Evolutionary conservation across 73 alveolate species (phyloP).

Genomic region (Urostyla sp.): DNA sequence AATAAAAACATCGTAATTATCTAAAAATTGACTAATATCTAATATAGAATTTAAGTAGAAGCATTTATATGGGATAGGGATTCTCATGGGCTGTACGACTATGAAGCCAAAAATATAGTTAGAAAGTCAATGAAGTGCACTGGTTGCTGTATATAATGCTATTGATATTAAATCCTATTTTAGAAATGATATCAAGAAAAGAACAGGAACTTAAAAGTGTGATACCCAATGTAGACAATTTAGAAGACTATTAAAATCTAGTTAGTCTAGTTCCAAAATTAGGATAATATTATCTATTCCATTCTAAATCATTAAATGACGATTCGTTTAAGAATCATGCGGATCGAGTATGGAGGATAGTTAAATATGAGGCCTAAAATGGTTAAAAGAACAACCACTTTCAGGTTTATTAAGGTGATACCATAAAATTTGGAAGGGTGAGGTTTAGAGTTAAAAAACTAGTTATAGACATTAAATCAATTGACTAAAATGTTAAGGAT

Average conservation of each 20-base stretch:
- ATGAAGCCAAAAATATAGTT: constrained; percentile 38
- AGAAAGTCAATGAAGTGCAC: constrained; percentile 12
- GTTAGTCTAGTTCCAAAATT: neutral
- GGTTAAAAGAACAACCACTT: constrained; percentile 6
- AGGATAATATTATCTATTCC: constrained; percentile 37
- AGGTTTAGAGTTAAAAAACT: constrained; percentile 54
- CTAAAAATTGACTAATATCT: neutral
- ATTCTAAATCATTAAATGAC: constrained; percentile 11
- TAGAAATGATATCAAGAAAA: constrained; percentile 4
- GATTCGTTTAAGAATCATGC: constrained; percentile 47
- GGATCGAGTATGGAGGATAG: constrained; percentile 66
- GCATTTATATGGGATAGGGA: constrained; percentile 63
- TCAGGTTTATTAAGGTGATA: constrained; percentile 50
- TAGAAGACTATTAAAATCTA: constrained; percentile 32
- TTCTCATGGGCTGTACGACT: constrained; percentile 70
- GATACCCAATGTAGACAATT: constrained; percentile 38
- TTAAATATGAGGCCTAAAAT: constrained; percentile 25
- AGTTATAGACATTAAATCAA: neutral
- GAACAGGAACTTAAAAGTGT: constrained; percentile 29
- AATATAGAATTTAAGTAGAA: constrained; percentile 33
- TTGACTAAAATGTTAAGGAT: neutral
- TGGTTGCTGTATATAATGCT: constrained; percentile 33
- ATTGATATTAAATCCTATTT: neutral
- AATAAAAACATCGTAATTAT: neutral
- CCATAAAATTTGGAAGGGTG: constrained; percentile 69